phyloP scores from a whole-genome alignment of 352 stramenopile species.

The Thalassiosira mediterranea region DNA sequence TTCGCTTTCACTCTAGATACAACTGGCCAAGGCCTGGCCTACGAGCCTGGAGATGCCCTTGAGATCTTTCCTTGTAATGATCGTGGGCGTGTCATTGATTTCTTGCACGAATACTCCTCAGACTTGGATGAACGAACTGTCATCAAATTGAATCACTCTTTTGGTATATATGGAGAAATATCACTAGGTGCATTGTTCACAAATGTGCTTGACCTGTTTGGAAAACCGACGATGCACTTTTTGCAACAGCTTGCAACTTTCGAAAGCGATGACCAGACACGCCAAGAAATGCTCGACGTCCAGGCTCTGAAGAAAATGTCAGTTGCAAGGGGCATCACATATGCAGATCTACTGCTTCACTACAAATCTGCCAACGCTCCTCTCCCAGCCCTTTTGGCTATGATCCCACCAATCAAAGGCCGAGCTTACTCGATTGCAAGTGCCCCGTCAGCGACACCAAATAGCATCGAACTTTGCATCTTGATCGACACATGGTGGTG shows the following conservation, averaged over 20 bases:
- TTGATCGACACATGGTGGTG: conserved; percentile 75
- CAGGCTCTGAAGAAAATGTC: conserved; percentile 53
- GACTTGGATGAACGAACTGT: conserved; percentile 68
- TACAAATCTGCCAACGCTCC: conserved; percentile 63
- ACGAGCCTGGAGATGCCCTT: conserved; percentile 64
- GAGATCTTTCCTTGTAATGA: conserved; percentile 79
- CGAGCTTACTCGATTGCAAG: conserved; percentile 73
- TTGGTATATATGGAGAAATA: conserved; percentile 65
- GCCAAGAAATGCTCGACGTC: conserved; percentile 59
- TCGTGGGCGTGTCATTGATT: conserved; percentile 38
- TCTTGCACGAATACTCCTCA: conserved; percentile 61
- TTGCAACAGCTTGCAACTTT: conserved; percentile 74
- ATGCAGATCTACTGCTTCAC: conserved; percentile 57
- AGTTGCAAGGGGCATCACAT: conserved; percentile 56
- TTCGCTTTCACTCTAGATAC: conserved; percentile 50
- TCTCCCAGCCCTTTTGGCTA: conserved; percentile 60
- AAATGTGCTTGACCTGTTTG: conserved; percentile 73
- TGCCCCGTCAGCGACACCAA: conserved; percentile 46
- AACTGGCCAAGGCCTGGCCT: conserved; percentile 33
- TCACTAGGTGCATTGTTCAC: conserved; percentile 63
- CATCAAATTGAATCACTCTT: conserved; percentile 59
- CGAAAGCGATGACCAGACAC: conserved; percentile 56
- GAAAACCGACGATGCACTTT: conserved; percentile 69
- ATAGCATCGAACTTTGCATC: conserved; percentile 60
- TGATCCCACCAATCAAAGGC: conserved; percentile 73